Evolutionary conservation across 2,329 filamentous ascomycete species (phyloP).

Genomic region (Cladosporium sp.): DNA sequence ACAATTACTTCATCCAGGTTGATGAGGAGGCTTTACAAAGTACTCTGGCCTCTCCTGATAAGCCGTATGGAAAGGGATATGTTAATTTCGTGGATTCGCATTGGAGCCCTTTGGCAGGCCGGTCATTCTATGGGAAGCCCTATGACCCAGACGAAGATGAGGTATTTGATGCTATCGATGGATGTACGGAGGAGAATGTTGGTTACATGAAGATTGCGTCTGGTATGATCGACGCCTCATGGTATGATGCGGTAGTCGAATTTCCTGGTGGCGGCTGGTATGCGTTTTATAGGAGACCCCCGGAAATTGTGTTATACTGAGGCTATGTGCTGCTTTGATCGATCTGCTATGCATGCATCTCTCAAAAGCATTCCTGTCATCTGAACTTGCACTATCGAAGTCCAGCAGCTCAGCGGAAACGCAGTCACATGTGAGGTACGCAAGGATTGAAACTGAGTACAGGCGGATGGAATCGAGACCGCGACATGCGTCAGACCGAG

Average conservation of each 20-base stretch:
- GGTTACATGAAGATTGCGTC: background rate
- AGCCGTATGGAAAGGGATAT: background rate
- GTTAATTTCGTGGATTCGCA: background rate
- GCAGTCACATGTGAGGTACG: too few relatives aligned
- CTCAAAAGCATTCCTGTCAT: too few relatives aligned
- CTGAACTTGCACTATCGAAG: too few relatives aligned
- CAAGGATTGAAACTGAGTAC: too few relatives aligned
- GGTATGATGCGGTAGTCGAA: background rate
- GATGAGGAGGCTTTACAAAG: background rate
- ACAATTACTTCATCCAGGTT: background rate
- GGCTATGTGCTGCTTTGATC: background rate
- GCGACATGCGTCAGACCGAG: too few relatives aligned
- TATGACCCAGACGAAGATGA: background rate
- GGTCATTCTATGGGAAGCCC: background rate
- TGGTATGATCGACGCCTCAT: background rate
- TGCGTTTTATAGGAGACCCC: background rate
- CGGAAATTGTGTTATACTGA: background rate
- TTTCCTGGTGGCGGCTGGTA: background rate
- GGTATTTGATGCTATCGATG: background rate
- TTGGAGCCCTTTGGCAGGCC: background rate
- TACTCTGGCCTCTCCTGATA: background rate
- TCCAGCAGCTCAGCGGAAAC: too few relatives aligned
- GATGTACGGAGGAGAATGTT: conserved; percentile 1
- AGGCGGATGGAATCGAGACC: too few relatives aligned
- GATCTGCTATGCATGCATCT: too few relatives aligned